These are phyloP conservation scores for Effrenium voratum DNA, from an alignment of 73 alveolate genomes.

Conservation along the genomic window DNA sequence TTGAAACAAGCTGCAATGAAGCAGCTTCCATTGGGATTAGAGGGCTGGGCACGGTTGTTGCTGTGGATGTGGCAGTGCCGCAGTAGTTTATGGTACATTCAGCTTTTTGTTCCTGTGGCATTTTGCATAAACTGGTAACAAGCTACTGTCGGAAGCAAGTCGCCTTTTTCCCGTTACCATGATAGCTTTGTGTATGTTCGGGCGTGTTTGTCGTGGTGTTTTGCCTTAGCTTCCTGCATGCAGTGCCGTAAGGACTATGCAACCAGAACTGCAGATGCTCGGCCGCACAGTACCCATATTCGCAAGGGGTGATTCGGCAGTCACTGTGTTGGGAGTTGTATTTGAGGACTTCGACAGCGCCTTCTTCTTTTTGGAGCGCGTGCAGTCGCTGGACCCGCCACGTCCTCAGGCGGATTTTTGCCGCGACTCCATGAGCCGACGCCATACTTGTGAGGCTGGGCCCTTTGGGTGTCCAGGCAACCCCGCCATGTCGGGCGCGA, in stretches of 20 bases:
- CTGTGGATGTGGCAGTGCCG: too few species aligned
- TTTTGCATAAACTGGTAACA: neutral
- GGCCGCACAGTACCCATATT: neutral
- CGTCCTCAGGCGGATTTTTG: neutral
- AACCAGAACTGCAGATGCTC: constrained; percentile 40
- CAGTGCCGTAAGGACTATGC: constrained; percentile 53
- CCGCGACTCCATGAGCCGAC: neutral
- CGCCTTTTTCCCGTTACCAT: neutral
- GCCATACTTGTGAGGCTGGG: neutral
- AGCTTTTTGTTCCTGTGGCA: neutral
- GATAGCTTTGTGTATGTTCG: neutral
- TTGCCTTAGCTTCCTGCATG: neutral
- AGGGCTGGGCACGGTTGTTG: too few species aligned
- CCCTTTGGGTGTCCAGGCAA: neutral
- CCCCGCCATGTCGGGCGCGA: neutral
- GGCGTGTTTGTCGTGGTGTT: neutral
- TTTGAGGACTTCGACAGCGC: constrained; percentile 43
- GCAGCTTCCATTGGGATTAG: too few species aligned
- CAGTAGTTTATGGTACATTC: neutral
- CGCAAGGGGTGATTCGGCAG: neutral
- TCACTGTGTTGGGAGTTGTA: neutral
- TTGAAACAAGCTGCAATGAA: too few species aligned
- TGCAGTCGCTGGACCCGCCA: constrained; percentile 44
- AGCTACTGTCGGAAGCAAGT: neutral
- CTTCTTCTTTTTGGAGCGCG: constrained; percentile 21